phyloP scores from a whole-genome alignment of 345 rosid species.

The Syzygium aqueum region DNA sequence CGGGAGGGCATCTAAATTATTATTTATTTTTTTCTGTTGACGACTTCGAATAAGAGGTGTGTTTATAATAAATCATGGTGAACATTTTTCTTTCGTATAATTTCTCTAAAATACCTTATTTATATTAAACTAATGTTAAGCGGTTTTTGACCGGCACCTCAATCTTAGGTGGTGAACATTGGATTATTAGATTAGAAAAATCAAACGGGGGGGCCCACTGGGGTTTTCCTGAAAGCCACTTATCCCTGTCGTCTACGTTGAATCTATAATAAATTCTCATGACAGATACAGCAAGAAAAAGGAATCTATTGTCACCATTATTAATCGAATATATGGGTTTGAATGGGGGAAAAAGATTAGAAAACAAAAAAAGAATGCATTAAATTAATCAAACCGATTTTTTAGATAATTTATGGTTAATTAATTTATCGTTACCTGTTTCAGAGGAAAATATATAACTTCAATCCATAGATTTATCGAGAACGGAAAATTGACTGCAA shows the following conservation, averaged over 20 bases:
- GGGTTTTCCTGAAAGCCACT: neutral
- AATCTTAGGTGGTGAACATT: accelerated
- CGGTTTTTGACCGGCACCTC: neutral
- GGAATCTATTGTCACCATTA: neutral
- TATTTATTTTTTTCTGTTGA: too few species aligned
- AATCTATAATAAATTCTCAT: neutral
- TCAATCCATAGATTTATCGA: neutral
- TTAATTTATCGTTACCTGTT: neutral
- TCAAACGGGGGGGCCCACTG: neutral
- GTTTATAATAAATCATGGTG: neutral
- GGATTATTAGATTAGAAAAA: neutral
- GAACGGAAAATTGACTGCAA: too few species aligned
- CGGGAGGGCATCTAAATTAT: neutral
- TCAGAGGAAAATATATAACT: neutral
- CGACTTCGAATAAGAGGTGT: neutral
- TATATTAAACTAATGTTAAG: neutral
- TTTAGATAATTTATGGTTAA: neutral
- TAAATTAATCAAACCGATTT: neutral
- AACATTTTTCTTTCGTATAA: neutral
- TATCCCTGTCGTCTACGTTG: neutral
- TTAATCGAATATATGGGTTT: neutral
- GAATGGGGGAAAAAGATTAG: neutral
- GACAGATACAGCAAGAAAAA: neutral
- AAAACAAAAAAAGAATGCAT: neutral
- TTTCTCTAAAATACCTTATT: neutral